A percentile compares a stretch with the other conserved stretches of the same genome.
phyloP scores from a whole-genome alignment of 2,329 filamentous ascomycete species.

The Clarireedia paspali region DNA sequence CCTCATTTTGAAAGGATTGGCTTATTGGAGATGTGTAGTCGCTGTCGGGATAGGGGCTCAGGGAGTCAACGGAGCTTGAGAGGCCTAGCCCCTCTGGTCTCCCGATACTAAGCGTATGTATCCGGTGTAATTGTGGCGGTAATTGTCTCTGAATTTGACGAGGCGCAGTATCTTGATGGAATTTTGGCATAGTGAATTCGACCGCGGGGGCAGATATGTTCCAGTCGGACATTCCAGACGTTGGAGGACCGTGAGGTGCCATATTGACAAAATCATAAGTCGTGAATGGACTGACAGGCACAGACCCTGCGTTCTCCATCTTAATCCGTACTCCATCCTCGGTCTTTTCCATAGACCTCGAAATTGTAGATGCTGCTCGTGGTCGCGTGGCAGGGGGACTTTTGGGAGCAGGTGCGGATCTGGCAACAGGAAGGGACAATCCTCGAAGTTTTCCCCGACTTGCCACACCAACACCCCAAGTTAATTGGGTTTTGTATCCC shows the following conservation, averaged over 20 bases:
- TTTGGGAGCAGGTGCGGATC: slow-evolving; percentile 41
- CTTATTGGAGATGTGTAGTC: slow-evolving; percentile 49
- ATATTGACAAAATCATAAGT: slow-evolving; percentile 35
- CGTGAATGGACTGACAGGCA: slow-evolving; percentile 25
- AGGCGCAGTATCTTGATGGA: slow-evolving; percentile 19
- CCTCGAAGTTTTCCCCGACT: slow-evolving; percentile 92
- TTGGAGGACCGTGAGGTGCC: slow-evolving; percentile 26
- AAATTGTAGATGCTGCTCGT: slow-evolving; percentile 23
- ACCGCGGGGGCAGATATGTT: slow-evolving; percentile 25
- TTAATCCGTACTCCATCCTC: slow-evolving; percentile 28
- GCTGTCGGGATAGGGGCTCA: slow-evolving; percentile 44
- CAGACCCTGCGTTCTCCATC: slow-evolving; percentile 19
- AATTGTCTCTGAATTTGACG: slow-evolving; percentile 28
- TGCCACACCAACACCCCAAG: slow-evolving; percentile 92
- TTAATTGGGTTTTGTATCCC: slow-evolving; percentile 93
- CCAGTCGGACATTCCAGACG: slow-evolving; percentile 26
- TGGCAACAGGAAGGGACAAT: slow-evolving; percentile 65
- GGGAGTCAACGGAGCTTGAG: slow-evolving; percentile 38
- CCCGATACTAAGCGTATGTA: slow-evolving; percentile 39
- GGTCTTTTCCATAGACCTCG: slow-evolving; percentile 15
- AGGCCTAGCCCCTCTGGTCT: slow-evolving; percentile 22
- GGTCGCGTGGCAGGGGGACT: slow-evolving; percentile 25
- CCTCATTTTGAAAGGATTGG: slow-evolving; percentile 46
- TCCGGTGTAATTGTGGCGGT: slow-evolving; percentile 42
- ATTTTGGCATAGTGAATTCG: slow-evolving; percentile 13